A percentile compares a stretch with the other conserved stretches of the same genome.
These are phyloP conservation scores for Castanea crenata DNA, from an alignment of 306 rosid species.

Conservation along the genomic window DNA sequence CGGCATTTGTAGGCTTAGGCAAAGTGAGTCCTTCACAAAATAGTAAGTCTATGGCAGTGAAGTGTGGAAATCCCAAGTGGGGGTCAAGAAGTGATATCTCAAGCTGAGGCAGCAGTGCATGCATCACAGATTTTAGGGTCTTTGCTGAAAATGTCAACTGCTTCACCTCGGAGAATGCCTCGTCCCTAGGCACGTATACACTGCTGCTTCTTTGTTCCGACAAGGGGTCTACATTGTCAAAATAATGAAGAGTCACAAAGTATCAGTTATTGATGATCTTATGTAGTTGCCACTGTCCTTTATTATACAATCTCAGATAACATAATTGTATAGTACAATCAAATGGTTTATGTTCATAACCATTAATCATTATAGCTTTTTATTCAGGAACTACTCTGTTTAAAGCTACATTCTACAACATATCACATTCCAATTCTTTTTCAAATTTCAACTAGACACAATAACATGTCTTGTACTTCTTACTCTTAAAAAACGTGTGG, in stretches of 20 bases:
- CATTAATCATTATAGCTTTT: too few relatives aligned
- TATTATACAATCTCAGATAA: neutral
- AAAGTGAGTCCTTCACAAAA: neutral
- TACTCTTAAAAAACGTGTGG: too few relatives aligned
- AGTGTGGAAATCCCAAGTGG: constrained; percentile 35
- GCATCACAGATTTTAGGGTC: constrained; percentile 24
- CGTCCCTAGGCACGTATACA: constrained; percentile 43
- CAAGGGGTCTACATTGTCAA: constrained; percentile 24
- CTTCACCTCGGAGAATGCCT: constrained; percentile 42
- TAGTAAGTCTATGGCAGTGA: neutral
- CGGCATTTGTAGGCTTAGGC: neutral
- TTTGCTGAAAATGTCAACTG: constrained; percentile 13
- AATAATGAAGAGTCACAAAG: too few relatives aligned
- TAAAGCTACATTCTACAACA: too few relatives aligned
- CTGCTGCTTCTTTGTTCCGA: constrained; percentile 30
- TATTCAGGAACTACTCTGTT: too few relatives aligned
- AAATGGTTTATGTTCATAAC: too few relatives aligned
- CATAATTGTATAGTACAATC: neutral
- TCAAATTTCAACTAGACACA: too few relatives aligned
- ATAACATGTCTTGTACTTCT: too few relatives aligned
- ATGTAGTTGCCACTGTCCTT: too few relatives aligned
- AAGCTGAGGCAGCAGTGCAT: constrained; percentile 24
- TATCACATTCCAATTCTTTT: too few relatives aligned
- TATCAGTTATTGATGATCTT: too few relatives aligned
- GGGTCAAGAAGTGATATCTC: constrained; percentile 11